These are phyloP conservation scores for Artemisia argyi DNA, from an alignment of 129 eudicot species.

Conservation along the genomic window DNA sequence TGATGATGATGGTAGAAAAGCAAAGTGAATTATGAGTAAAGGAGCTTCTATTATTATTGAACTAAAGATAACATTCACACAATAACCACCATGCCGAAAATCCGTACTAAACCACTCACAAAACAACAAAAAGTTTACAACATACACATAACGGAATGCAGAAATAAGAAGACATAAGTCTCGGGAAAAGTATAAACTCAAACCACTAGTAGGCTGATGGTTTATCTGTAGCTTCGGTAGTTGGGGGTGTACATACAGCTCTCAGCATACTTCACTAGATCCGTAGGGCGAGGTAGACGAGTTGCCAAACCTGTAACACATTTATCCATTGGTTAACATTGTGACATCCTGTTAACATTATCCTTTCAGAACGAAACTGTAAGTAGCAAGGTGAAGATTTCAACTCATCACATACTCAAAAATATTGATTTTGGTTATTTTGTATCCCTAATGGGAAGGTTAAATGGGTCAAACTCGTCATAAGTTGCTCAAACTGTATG, in stretches of 20 bases:
- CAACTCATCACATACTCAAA: too few relatives aligned
- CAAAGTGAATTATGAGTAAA: not conserved
- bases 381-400: not conserved
- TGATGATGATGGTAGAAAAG: not conserved
- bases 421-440: too few relatives aligned
- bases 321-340: not conserved
- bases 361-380: not conserved
- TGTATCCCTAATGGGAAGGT: too few relatives aligned
- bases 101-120: constrained; percentile 14
- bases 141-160: constrained; percentile 17
- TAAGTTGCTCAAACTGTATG: not conserved
- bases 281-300: constrained; percentile 72
- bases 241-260: constrained; percentile 87
- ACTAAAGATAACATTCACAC: constrained; percentile 14
- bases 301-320: constrained; percentile 75
- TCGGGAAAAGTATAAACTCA: not conserved
- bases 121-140: constrained; percentile 17
- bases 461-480: not conserved
- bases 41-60: not conserved
- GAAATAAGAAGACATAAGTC: not conserved
- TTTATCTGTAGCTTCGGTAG: constrained; percentile 66
- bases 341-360: not conserved
- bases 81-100: constrained; percentile 4
- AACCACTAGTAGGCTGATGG: constrained; percentile 9
- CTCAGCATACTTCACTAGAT: constrained; percentile 77